phyloP scores from a whole-genome alignment of 176 grass and related monocot genomes.

The Triticum timopheevii region DNA sequence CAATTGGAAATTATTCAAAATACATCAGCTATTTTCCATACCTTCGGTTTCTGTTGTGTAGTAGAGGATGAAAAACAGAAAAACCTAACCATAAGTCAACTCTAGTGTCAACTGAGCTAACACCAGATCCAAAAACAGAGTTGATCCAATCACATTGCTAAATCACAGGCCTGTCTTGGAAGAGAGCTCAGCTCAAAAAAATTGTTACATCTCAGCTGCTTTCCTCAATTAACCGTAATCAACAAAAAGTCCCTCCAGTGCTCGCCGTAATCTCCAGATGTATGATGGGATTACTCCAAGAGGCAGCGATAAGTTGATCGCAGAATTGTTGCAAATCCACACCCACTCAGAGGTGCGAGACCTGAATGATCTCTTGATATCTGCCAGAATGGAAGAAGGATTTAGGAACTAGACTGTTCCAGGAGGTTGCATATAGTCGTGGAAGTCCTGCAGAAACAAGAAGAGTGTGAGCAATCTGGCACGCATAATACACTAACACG shows the following conservation, averaged over 20 bases:
- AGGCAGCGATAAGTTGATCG: conserved; percentile 35
- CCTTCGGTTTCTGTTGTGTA: conserved; percentile 48
- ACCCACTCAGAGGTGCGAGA: conserved; percentile 77
- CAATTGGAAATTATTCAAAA: neutral
- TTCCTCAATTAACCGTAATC: conserved; percentile 72
- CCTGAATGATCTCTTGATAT: conserved; percentile 42
- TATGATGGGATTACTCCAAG: conserved; percentile 59
- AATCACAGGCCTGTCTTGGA: conserved; percentile 5
- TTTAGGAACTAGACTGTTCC: conserved; percentile 51
- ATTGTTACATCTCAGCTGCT: conserved; percentile 40
- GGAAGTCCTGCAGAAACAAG: conserved; percentile 29
- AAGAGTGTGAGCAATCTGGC: neutral
- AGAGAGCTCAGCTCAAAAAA: conserved; percentile 38
- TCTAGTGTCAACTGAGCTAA: conserved; percentile 10
- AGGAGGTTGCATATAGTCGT: conserved; percentile 23
- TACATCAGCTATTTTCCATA: conserved; percentile 22
- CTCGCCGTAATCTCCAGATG: conserved; percentile 66
- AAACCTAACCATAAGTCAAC: conserved; percentile 58
- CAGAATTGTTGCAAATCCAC: conserved; percentile 51
- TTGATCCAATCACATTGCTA: conserved; percentile 48
- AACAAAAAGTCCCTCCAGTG: conserved; percentile 64
- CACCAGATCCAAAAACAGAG: conserved; percentile 52
- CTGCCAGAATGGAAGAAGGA: conserved; percentile 58
- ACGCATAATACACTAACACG: neutral
- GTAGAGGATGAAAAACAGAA: conserved; percentile 49